Evolutionary conservation across 2,329 filamentous ascomycete species (phyloP).

Genomic region (Periconia macrospinosa): DNA sequence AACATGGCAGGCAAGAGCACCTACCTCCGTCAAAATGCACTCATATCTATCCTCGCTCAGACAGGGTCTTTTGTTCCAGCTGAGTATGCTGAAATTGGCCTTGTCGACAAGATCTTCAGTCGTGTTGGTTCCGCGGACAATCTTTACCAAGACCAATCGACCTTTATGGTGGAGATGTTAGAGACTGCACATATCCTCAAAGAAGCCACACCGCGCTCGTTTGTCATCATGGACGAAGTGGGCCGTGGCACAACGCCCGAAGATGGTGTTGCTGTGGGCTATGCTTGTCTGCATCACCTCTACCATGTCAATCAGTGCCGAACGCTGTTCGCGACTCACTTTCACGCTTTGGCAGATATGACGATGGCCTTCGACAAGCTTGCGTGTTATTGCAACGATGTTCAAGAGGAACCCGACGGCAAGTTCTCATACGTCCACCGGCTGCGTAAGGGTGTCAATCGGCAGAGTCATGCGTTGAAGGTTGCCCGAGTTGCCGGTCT

Average conservation of each 20-base stretch:
- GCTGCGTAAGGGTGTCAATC: conserved; percentile 79
- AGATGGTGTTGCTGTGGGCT: conserved; percentile 88
- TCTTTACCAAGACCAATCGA: conserved; percentile 91
- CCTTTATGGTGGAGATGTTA: conserved; percentile 99
- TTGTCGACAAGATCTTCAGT: conserved; percentile 96
- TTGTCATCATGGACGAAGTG: conserved; percentile 98
- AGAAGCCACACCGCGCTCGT: conserved; percentile 78
- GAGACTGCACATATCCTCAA: conserved; percentile 91
- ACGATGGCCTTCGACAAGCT: conserved; percentile 62
- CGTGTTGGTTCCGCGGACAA: conserved; percentile 88
- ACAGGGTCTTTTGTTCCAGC: conserved; percentile 92
- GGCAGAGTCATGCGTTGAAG: conserved; percentile 86
- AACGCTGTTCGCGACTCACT: conserved; percentile 92
- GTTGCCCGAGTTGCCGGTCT: conserved; percentile 85
- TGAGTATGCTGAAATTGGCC: conserved; percentile 77
- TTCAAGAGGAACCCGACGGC: conserved; percentile 67
- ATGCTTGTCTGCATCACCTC: conserved; percentile 83
- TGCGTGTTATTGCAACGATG: conserved; percentile 84
- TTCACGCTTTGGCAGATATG: conserved; percentile 81
- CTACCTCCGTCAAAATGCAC: conserved; percentile 90
- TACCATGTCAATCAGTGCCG: conserved; percentile 76
- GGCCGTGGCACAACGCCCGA: conserved; percentile 91
- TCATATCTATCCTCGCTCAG: conserved; percentile 92
- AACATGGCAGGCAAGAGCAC: conserved; percentile 99
- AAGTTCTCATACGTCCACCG: conserved; percentile 84